These are phyloP conservation scores for Leptographium flavum DNA, from an alignment of 2,329 filamentous ascomycete genomes.

Conservation along the genomic window DNA sequence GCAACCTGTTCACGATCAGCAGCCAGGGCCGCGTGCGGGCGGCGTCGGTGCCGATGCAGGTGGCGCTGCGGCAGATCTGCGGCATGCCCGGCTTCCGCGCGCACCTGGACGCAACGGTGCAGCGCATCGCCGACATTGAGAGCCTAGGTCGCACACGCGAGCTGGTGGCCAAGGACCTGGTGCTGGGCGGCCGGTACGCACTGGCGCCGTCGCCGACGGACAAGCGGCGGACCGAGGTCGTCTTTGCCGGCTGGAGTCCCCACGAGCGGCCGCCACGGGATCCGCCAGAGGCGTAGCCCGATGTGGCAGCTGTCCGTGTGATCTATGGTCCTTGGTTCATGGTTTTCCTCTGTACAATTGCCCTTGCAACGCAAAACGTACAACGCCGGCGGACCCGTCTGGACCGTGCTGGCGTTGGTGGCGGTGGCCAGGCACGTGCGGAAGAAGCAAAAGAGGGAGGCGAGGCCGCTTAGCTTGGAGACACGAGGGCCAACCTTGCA, in stretches of 20 bases:
- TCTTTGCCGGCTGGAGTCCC: conserved; percentile 11
- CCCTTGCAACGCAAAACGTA: too few species aligned
- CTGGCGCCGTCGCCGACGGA: conserved; percentile 24
- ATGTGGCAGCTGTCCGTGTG: too few species aligned
- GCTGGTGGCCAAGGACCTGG: conserved; percentile 87
- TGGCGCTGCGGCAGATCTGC: conserved; percentile 78
- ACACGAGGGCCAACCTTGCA: too few species aligned
- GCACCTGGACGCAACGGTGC: conserved; percentile 66
- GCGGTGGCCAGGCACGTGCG: too few species aligned
- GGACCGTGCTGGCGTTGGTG: too few species aligned
- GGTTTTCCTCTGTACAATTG: too few species aligned
- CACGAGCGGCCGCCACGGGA: conserved; percentile 9
- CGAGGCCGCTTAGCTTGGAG: too few species aligned
- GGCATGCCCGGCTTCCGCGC: conserved; percentile 61
- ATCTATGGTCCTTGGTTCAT: too few species aligned
- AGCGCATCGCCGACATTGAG: conserved; percentile 86
- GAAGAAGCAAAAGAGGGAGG: too few species aligned
- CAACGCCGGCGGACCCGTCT: too few species aligned
- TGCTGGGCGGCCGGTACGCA: conserved; percentile 68
- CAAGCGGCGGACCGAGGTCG: conserved; percentile 4
- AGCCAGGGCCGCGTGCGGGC: conserved; percentile 75
- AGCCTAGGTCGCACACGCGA: conserved; percentile 87
- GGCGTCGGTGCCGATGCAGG: conserved; percentile 91
- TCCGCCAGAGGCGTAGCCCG: neutral
- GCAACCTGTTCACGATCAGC: conserved; percentile 93